Conservation (phyloP, 2,329 filamentous ascomycete species). For the Blastomyces silverae region DNA sequence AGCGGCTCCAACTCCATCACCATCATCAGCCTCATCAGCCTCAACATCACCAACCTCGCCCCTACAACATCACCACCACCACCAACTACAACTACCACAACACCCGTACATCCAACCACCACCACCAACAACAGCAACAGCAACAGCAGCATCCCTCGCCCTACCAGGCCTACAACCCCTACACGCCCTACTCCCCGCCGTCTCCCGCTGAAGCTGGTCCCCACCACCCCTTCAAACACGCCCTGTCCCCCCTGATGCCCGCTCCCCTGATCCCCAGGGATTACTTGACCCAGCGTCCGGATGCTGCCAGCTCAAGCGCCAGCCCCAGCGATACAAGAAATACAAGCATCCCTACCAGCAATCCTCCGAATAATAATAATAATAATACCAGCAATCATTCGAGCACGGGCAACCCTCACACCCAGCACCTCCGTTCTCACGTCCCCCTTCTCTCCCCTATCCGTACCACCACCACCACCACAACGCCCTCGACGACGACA, state of each 20-base stretch:
- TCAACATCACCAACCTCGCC: neutral
- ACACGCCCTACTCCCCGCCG: neutral
- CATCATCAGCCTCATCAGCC: neutral
- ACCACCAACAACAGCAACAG: neutral
- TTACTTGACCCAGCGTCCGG: slow-evolving; percentile 30
- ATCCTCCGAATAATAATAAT: neutral
- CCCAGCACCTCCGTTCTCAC: slow-evolving; percentile 6
- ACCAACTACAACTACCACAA: slow-evolving; percentile 24
- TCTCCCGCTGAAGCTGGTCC: neutral
- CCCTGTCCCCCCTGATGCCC: slow-evolving; percentile 12
- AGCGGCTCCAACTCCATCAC: neutral
- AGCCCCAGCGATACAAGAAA: neutral
- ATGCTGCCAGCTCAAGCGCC: slow-evolving; percentile 18
- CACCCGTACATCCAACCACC: slow-evolving; percentile 7
- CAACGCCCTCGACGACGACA: slow-evolving; percentile 20
- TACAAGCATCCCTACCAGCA: neutral
- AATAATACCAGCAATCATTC: neutral
- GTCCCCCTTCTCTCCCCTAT: slow-evolving; percentile 1
- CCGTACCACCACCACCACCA: slow-evolving; percentile 14
- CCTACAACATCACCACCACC: neutral
- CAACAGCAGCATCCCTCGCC: slow-evolving; percentile 7
- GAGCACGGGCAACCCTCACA: neutral
- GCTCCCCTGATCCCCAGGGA: slow-evolving; percentile 34
- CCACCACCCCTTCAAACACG: neutral
- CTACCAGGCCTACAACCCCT: slow-evolving; percentile 11